phyloP scores from a whole-genome alignment of 371 early-diverging fungal genomes.

The Lichtheimia corymbifera region DNA sequence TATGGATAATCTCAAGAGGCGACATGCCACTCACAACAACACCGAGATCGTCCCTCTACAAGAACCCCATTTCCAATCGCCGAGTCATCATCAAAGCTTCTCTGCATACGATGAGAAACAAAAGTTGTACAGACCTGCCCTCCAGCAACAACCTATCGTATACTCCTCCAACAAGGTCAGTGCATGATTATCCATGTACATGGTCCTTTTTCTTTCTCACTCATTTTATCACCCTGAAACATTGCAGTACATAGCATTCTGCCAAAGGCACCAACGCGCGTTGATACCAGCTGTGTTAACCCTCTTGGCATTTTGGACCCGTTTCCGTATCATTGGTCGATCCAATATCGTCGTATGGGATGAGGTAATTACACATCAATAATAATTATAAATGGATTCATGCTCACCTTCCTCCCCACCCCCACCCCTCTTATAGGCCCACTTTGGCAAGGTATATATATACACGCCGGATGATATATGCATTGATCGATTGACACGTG shows the following conservation, averaged over 20 bases:
- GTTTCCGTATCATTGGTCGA: constrained; percentile 78
- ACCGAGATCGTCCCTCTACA: background rate
- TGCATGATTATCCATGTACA: too few species aligned
- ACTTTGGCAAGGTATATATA: constrained; percentile 79
- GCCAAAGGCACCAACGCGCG: constrained; percentile 51
- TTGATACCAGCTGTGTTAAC: constrained; percentile 62
- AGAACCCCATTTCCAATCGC: background rate
- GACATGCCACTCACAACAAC: constrained; percentile 27
- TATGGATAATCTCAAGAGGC: constrained; percentile 45
- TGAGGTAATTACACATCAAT: constrained; percentile 47
- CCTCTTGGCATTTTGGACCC: constrained; percentile 71
- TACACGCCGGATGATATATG: background rate
- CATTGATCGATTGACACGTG: background rate
- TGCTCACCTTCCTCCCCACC: constrained; percentile 7
- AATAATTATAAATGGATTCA: background rate
- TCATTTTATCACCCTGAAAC: too few species aligned
- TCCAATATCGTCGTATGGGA: constrained; percentile 85
- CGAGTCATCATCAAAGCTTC: background rate
- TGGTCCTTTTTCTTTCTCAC: too few species aligned
- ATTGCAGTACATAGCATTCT: constrained; percentile 45
- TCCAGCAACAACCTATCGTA: constrained; percentile 12
- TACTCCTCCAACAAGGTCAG: constrained; percentile 46
- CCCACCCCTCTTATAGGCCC: constrained; percentile 63
- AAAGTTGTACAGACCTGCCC: constrained; percentile 21
- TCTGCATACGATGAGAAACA: constrained; percentile 19